Conservation (phyloP, 768 basidiomycete genomes). For the Collybia mongolica region DNA sequence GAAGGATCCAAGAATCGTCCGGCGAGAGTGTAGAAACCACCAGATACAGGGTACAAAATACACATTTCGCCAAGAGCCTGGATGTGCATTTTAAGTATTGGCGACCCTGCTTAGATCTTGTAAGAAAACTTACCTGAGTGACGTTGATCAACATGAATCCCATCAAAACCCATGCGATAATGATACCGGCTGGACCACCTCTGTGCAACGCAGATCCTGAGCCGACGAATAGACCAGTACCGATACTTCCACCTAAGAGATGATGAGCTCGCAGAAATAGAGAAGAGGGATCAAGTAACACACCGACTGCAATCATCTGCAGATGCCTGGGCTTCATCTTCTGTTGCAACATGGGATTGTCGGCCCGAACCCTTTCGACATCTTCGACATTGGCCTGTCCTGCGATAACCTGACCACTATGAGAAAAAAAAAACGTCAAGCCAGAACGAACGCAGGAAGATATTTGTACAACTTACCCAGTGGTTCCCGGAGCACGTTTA, state of each 20-base stretch:
- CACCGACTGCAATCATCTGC: conserved; percentile 48
- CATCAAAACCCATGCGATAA: conserved; percentile 44
- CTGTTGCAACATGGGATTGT: conserved; percentile 44
- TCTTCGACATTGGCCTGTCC: conserved; percentile 34
- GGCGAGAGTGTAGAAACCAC: conserved; percentile 47
- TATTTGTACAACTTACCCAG: conserved; percentile 30
- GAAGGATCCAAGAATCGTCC: conserved; percentile 45
- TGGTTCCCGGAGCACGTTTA: conserved; percentile 45
- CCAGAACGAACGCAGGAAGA: neutral
- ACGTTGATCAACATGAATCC: conserved; percentile 49
- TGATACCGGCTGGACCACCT: conserved; percentile 42
- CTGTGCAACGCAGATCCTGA: conserved; percentile 36
- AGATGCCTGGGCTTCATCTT: conserved; percentile 49
- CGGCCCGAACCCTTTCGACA: conserved; percentile 32
- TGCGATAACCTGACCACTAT: conserved; percentile 35
- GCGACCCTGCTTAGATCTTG: neutral
- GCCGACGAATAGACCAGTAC: conserved; percentile 49
- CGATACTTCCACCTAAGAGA: conserved; percentile 41
- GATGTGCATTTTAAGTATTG: neutral
- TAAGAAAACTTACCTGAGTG: conserved; percentile 32
- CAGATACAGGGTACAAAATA: conserved; percentile 47
- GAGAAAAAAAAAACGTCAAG: neutral
- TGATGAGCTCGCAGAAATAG: neutral
- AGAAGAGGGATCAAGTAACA: conserved; percentile 11
- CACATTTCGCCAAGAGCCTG: conserved; percentile 52